Conservation (phyloP, 1,284 basidiomycete species). For the Cystobasidium slooffiae region DNA sequence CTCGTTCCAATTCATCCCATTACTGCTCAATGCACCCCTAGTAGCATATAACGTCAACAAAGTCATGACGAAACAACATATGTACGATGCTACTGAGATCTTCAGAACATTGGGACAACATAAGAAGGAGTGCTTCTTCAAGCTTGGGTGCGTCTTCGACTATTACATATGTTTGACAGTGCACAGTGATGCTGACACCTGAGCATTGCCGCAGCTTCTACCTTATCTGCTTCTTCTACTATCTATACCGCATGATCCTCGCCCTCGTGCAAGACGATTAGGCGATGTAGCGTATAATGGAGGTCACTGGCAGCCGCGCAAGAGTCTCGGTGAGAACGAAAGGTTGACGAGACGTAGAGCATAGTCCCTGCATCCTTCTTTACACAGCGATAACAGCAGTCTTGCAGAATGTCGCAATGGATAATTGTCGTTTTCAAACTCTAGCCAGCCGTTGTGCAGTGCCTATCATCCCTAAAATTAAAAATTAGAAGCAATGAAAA, state of each 20-base stretch:
- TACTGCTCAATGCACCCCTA: constrained; percentile 88
- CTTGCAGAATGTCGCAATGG: too few relatives aligned
- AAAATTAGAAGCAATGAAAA: constrained; percentile 14
- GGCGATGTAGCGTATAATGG: background rate
- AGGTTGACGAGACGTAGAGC: background rate
- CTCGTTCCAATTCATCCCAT: constrained; percentile 92
- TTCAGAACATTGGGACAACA: constrained; percentile 92
- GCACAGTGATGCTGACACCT: too few relatives aligned
- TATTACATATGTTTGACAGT: too few relatives aligned
- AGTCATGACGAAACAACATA: constrained; percentile 89
- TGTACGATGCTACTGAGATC: constrained; percentile 99
- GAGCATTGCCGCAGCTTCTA: too few relatives aligned
- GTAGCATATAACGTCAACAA: constrained; percentile 93
- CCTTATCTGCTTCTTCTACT: constrained; percentile 65
- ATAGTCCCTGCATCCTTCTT: too few relatives aligned
- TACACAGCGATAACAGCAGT: too few relatives aligned
- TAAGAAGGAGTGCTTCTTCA: constrained; percentile 97
- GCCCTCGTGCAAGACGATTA: constrained; percentile 54
- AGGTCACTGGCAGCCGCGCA: background rate
- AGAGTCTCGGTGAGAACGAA: background rate
- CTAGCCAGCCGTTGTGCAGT: too few relatives aligned
- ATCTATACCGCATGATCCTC: constrained; percentile 69
- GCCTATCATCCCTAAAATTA: background rate
- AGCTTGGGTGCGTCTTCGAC: constrained; percentile 80
- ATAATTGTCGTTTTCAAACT: too few relatives aligned